These are phyloP conservation scores for Leccinum arenicola DNA, from an alignment of 768 basidiomycete species.

Conservation along the genomic window DNA sequence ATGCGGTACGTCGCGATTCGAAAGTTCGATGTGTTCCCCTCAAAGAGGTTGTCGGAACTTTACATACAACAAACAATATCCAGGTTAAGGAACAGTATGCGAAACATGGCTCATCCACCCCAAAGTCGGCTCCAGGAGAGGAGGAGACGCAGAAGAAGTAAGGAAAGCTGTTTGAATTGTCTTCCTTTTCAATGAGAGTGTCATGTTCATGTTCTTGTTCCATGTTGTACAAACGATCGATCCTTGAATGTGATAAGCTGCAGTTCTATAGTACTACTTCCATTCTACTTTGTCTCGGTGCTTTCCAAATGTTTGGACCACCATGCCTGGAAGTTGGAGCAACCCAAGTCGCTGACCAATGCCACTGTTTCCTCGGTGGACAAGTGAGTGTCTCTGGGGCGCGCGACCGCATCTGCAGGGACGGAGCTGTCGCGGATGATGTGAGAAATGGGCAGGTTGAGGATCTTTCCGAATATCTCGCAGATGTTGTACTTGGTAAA, in stretches of 20 bases:
- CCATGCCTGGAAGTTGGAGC: constrained; percentile 80
- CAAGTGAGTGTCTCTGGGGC: constrained; percentile 80
- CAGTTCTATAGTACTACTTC: neutral
- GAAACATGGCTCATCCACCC: neutral
- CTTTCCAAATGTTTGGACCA: constrained; percentile 55
- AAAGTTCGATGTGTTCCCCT: neutral
- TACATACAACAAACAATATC: neutral
- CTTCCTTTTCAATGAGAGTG: neutral
- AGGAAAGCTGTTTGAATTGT: neutral
- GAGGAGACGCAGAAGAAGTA: constrained; percentile 3
- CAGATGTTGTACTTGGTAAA: constrained; percentile 96
- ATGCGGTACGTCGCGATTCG: constrained; percentile 19
- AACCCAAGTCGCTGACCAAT: constrained; percentile 57
- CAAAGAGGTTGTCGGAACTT: neutral
- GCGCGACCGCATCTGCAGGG: constrained; percentile 63
- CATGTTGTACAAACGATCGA: constrained; percentile 6
- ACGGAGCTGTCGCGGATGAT: constrained; percentile 70
- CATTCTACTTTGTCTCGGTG: constrained; percentile 11
- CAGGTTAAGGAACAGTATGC: constrained; percentile 26
- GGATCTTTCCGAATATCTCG: constrained; percentile 67
- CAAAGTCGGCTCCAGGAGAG: constrained; percentile 12
- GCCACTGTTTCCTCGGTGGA: constrained; percentile 74
- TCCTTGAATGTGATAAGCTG: neutral
- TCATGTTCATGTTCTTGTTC: neutral
- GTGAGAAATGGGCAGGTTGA: constrained; percentile 69